Conservation (phyloP, 164 flowering plant species). For the Umbellularia californica region DNA sequence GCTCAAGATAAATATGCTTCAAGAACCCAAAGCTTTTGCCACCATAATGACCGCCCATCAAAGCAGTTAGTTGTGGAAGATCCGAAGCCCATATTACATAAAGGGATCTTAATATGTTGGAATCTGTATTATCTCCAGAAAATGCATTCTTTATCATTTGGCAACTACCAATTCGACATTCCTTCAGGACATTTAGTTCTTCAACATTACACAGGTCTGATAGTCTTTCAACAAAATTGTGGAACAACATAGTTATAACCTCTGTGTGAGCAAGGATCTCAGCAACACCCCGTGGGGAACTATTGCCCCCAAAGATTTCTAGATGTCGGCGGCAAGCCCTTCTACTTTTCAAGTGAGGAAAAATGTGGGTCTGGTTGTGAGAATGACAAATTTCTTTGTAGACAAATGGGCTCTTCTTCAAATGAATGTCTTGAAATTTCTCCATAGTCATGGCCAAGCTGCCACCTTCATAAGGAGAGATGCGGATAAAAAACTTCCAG, state of each 20-base stretch:
- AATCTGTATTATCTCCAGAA: neutral
- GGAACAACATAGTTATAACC: neutral
- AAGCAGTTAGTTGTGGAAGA: neutral
- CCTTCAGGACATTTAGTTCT: neutral
- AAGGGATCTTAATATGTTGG: neutral
- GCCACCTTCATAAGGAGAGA: neutral
- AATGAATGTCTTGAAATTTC: neutral
- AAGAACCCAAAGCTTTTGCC: neutral
- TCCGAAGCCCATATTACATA: neutral
- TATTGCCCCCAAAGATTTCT: neutral
- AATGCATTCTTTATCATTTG: neutral
- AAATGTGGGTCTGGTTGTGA: neutral
- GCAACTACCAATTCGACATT: neutral
- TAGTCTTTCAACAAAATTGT: neutral
- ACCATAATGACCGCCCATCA: neutral
- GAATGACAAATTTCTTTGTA: neutral
- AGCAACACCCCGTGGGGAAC: neutral
- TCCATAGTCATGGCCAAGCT: too few species aligned
- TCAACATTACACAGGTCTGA: neutral
- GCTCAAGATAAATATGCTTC: constrained; percentile 1
- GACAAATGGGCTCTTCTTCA: neutral
- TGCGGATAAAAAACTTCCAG: neutral
- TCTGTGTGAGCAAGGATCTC: neutral
- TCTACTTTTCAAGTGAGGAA: neutral
- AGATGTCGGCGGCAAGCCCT: neutral